Evolutionary conservation across 768 basidiomycete species (phyloP), one percentile per base, ranked within the genome.

Genomic region (Scleroderma bovista): DNA sequence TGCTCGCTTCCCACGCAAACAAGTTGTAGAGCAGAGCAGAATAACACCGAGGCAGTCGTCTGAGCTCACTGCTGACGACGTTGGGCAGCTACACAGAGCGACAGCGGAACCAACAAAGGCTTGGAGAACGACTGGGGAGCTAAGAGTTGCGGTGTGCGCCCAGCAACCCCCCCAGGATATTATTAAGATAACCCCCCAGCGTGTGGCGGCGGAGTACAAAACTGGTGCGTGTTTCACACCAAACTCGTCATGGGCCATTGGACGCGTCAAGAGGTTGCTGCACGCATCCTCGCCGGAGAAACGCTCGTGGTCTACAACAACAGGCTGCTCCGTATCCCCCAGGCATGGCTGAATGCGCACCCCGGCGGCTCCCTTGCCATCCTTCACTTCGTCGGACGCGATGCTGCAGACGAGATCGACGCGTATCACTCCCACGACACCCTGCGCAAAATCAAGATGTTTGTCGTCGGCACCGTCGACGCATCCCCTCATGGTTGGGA

Each of bases 361-460:
- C 96, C 96, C 1, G 96, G 96, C 38, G 93, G 95, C 34, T 67
- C 79, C 4, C 84, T 97, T 44, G 78, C 93, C 13, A 80, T 99
- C 50, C 81, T 95, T 22, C 96, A 99, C 69, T 97, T 93, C 60
- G 83, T 97, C 37, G 96, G 95, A 3, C 79, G 95, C 48, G 94
- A 99, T 63, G 94, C 95, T 1, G 80, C 90, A 0, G 88, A 95
- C 71, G 96, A 99, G 67, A 88, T 98, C 31, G 80, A 90, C 54
- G 95, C 93, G 19, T 97, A 88, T 70, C 96, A 99, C 64, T 73
- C 75, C 7, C 75, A 80, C 33, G 48, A 57, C 41, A 64, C 66
- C 17, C 38, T 62, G 42, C 55, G 49, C n/a, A 59, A 53, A 60
- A 66, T 67, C 17, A 66, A 51, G 23, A 57, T 54, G 16, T 95